Base-by-base conservation (phyloP, 108 stramenopile species). In the Parietichytrium sp. region DNA sequence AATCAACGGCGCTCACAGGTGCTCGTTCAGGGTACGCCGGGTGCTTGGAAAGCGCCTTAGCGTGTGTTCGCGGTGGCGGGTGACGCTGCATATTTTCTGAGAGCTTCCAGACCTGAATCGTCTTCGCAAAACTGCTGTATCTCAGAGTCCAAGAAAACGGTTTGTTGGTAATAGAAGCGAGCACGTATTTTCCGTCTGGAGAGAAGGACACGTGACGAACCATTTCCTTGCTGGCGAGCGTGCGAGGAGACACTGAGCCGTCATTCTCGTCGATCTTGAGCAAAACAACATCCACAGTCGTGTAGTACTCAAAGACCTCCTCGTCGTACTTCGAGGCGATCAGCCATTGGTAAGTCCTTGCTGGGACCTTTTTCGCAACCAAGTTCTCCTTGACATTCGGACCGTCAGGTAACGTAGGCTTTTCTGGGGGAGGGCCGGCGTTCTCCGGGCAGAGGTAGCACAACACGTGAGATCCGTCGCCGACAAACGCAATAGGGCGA, bases 221-320 rank as follows among this genome's bases (percentile, higher is more conserved):
- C 61, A 72, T 72, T 6, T 33, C 61, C n/a, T n/a, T n/a, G n/a
- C n/a, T n/a, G n/a, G n/a, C n/a, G n/a, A n/a, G n/a, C n/a, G n/a
- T n/a, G n/a, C n/a, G n/a, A n/a, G n/a, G n/a, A n/a, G n/a, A n/a
- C n/a, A n/a, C n/a, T n/a, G n/a, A n/a, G 38, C 61, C 61, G 38
- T 27, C 33, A 25, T 72, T 27, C 2, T 12, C 61, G 2, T 42
- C 61, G 20, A 72, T 45, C 61, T 72, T 33, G 15, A 72, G 20
- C 29, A 72, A n/a, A 27, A 72, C 61, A 1, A 72, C 61, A 45
- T 72, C 61, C 6, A 8, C 10, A n/a, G 7, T 47, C 10, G 61
- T 72, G 42, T 72, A 72, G 42, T 72, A 72, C 42, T 72, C 61
- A 27, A 72, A 72, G 61, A 72, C 38, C 42, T 72, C 3, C 33